Percentiles rank a stretch among this genome's conserved stretches.
phyloP scores from a whole-genome alignment of 805 yeast species.

The Lipomyces yamanashiensis region DNA sequence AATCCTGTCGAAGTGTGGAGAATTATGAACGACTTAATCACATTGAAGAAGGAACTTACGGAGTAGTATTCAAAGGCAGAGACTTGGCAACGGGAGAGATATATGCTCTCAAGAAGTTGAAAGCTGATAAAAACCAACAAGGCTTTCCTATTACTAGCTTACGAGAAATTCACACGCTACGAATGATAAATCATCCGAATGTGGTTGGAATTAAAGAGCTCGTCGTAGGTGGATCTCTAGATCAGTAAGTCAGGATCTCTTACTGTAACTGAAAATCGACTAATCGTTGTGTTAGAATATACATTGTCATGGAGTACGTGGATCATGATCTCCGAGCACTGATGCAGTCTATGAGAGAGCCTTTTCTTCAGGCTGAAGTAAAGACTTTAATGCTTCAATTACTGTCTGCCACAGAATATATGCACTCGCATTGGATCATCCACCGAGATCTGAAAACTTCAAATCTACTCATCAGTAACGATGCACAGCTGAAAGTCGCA shows the following conservation, averaged over 20 bases:
- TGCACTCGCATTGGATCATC: conserved; percentile 40
- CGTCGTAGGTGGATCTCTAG: conserved; percentile 49
- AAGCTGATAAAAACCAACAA: conserved; percentile 50
- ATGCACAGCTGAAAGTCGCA: conserved; percentile 40
- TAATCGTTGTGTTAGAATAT: conserved; percentile 34
- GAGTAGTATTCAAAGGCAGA: conserved; percentile 63
- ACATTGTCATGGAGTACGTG: conserved; percentile 44
- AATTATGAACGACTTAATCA: conserved; percentile 40
- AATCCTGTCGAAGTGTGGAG: conserved; percentile 32
- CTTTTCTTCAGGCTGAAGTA: conserved; percentile 42
- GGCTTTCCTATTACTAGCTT: conserved; percentile 72
- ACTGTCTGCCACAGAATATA: conserved; percentile 37
- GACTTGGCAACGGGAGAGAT: conserved; percentile 50
- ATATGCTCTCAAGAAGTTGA: conserved; percentile 65
- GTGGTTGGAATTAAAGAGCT: conserved; percentile 59
- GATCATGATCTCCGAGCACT: conserved; percentile 42
- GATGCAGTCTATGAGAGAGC: conserved; percentile 31
- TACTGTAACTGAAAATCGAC: neutral
- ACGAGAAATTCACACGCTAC: conserved; percentile 65
- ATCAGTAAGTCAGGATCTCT: conserved; percentile 29
- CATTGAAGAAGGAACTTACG: conserved; percentile 51
- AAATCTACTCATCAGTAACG: conserved; percentile 39
- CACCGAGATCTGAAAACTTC: conserved; percentile 43
- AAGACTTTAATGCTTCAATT: conserved; percentile 42
- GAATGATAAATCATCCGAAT: conserved; percentile 55